A percentile compares a stretch with the other conserved stretches of the same genome.
Evolutionary conservation across 257 asterid genomes (phyloP).

Genomic region (Haberlea rhodopensis): DNA sequence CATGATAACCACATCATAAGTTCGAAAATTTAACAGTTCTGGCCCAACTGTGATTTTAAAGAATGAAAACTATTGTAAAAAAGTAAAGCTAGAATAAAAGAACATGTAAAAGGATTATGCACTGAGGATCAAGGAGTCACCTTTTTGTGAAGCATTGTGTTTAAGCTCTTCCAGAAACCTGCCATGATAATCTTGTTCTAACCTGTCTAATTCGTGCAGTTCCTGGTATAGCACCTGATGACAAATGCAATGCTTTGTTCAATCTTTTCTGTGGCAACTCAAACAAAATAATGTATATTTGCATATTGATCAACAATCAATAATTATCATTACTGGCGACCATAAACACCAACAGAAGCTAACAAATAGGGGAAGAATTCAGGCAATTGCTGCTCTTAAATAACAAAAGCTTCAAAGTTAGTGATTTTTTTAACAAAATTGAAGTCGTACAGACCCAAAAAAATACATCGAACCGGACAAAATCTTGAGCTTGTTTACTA

Average conservation of each 20-base stretch:
- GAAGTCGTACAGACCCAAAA: neutral
- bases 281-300: too few relatives aligned
- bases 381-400: neutral
- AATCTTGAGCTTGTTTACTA: neutral
- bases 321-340: neutral
- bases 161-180: conserved; percentile 44
- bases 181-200: conserved; percentile 53
- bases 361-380: neutral
- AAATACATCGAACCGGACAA: too few relatives aligned
- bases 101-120: conserved; percentile 2
- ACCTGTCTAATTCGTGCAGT: conserved; percentile 51
- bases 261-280: conserved; percentile 10
- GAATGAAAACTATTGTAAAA: neutral
- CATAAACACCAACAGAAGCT: neutral
- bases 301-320: too few relatives aligned
- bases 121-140: conserved; percentile 32
- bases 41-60: too few relatives aligned
- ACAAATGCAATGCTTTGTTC: conserved; percentile 14
- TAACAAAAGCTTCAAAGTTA: neutral
- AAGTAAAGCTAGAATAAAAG: neutral
- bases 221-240: conserved; percentile 73
- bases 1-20: neutral
- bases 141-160: conserved; percentile 44
- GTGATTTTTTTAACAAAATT: too few relatives aligned
- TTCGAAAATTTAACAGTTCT: neutral